Evolutionary conservation across 208 protist genomes (phyloP), one percentile per base, ranked within the genome.

Genomic region (Crithidia bombi): DNA sequence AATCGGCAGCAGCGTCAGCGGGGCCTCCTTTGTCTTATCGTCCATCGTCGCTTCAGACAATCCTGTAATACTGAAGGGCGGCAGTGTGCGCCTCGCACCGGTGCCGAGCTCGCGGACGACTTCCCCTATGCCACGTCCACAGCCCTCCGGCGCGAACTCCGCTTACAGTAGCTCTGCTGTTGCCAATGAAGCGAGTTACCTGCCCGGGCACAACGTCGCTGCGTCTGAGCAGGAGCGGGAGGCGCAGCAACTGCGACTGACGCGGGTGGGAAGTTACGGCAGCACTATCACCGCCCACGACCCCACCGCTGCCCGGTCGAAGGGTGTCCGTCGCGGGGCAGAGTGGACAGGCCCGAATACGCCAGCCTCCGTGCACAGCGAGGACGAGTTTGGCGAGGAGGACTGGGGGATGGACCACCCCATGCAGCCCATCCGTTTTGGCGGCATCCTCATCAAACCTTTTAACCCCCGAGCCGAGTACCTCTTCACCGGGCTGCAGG

Each of bases 391-490:
- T 63, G 78, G 75, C 35, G 89, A 94, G 52, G 78, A 82, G 70
- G 86, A 89, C 71, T 94, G 86, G 86, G 63, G 11, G 14, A 81
- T 94, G 72, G 84, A 92, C 65, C 89, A 92, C 79, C 78, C 79
- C 11, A 90, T 92, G 84, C 64, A 89, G 70, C 83, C 84, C 12
- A 94, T 91, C 39, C 73, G 65, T 56, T 89, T 94, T 66, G 79
- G 84, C 28, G 86, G 82, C 38, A 54, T 89, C 25, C 74, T 86
- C 35, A 85, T 95, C 62, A 92, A 91, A 59, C 85, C 86, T 23
- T 95, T 95, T 75, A 95, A 92, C 73, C 90, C 90, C 10, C 86
- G 83, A 25, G 86, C 90, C 4, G 85, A 95, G 82, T 91, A 86
- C 69, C 81, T 95, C 51, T 95, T 91, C 73, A 93, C 90, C 33